phyloP scores from a whole-genome alignment of 2,329 filamentous ascomycete genomes.

The Lasiodiplodia citricola region DNA sequence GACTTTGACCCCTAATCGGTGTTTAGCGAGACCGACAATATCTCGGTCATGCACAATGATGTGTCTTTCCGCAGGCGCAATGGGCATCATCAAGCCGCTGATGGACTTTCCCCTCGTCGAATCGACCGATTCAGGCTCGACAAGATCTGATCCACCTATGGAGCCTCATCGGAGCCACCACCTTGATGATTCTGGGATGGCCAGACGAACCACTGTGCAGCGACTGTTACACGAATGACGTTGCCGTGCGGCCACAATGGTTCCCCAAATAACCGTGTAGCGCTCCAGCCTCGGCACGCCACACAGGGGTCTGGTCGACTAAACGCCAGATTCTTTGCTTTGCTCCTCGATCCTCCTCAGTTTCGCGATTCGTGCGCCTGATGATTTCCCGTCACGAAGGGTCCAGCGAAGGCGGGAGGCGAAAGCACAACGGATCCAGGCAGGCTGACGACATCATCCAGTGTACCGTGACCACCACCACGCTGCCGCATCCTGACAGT shows the following conservation, averaged over 20 bases:
- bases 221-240: background rate
- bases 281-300: background rate
- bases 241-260: background rate
- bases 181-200: background rate
- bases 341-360: background rate
- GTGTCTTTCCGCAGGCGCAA: background rate
- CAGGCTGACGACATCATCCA: background rate
- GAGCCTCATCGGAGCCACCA: background rate
- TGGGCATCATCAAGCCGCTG: background rate
- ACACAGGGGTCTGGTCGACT: background rate
- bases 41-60: background rate
- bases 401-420: too few relatives aligned
- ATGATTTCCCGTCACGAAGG: too few relatives aligned
- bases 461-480: background rate
- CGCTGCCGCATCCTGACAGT: background rate
- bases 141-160: background rate
- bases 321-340: background rate
- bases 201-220: background rate
- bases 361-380: background rate
- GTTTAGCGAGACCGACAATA: too few relatives aligned
- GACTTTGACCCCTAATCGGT: background rate
- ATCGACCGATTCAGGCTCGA: background rate
- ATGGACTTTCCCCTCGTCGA: background rate
- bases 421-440: background rate
- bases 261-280: too few relatives aligned